Conservation (phyloP, 768 basidiomycete genomes). For the Austroboletus eburneus region DNA sequence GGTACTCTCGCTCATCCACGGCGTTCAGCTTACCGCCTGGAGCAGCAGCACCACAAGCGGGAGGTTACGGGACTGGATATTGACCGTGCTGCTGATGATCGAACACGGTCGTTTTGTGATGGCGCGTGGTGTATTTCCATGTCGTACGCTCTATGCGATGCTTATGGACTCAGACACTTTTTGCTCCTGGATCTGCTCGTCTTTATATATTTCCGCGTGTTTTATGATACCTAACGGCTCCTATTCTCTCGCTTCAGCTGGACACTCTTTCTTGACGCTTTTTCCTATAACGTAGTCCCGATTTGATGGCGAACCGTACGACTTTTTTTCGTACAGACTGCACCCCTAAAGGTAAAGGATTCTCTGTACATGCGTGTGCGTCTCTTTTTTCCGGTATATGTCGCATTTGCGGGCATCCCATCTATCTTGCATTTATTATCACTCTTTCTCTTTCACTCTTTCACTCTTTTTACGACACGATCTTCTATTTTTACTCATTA, state of each 20-base stretch:
- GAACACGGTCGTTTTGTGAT: constrained; percentile 1
- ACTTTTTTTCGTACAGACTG: no score
- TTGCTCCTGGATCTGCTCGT: background rate
- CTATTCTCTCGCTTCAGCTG: constrained; percentile 8
- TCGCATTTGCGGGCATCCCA: no score
- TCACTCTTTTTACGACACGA: no score
- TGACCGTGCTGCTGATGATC: constrained; percentile 1
- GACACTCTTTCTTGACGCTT: constrained; percentile 3
- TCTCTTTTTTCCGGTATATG: no score
- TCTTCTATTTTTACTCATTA: no score
- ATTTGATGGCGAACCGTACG: no score
- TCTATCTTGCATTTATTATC: no score
- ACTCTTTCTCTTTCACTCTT: no score
- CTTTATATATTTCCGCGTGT: background rate
- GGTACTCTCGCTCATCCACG: constrained; percentile 64
- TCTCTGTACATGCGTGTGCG: no score
- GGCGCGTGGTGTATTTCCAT: background rate
- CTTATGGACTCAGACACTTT: constrained; percentile 9
- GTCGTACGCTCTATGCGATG: constrained; percentile 2
- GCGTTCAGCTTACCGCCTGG: constrained; percentile 63
- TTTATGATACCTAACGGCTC: constrained; percentile 11
- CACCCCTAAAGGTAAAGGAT: no score
- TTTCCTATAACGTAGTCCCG: constrained; percentile 9
- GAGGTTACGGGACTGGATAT: constrained; percentile 16
- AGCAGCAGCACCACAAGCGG: constrained; percentile 60